phyloP scores from a whole-genome alignment of 352 stramenopile genomes.

The Discostella stelligera region DNA sequence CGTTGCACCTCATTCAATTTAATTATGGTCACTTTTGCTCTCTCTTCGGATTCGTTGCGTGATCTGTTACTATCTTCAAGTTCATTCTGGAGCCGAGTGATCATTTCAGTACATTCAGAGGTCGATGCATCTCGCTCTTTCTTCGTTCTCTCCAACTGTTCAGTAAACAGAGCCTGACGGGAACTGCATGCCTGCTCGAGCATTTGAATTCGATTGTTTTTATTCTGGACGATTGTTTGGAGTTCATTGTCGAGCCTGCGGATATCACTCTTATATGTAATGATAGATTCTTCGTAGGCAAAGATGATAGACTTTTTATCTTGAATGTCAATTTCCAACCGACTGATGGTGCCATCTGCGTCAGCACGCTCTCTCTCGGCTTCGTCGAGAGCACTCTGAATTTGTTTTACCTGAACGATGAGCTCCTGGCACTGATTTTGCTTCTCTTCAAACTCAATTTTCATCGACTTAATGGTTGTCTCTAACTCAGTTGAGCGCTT shows the following conservation, averaged over 20 bases:
- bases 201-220: constrained; percentile 48
- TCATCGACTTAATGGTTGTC: constrained; percentile 21
- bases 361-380: constrained; percentile 31
- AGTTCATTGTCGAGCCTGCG: constrained; percentile 39
- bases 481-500: constrained; percentile 33
- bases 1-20: constrained; percentile 31
- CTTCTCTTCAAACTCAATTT: constrained; percentile 40
- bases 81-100: constrained; percentile 40
- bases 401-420: constrained; percentile 30
- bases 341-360: constrained; percentile 25
- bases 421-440: constrained; percentile 45
- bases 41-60: constrained; percentile 27
- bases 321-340: constrained; percentile 34
- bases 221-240: constrained; percentile 32
- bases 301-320: constrained; percentile 35
- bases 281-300: constrained; percentile 46
- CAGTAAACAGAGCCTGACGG: constrained; percentile 40
- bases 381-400: constrained; percentile 33
- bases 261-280: constrained; percentile 41
- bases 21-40: constrained; percentile 27
- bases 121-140: constrained; percentile 36
- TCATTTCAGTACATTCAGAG: constrained; percentile 43
- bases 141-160: constrained; percentile 43
- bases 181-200: constrained; percentile 33
- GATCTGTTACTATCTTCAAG: constrained; percentile 24